A percentile compares a stretch with the other conserved stretches of the same genome.
Evolutionary conservation across 2,329 filamentous ascomycete genomes (phyloP).

Genomic region (Cytospora piceicola): DNA sequence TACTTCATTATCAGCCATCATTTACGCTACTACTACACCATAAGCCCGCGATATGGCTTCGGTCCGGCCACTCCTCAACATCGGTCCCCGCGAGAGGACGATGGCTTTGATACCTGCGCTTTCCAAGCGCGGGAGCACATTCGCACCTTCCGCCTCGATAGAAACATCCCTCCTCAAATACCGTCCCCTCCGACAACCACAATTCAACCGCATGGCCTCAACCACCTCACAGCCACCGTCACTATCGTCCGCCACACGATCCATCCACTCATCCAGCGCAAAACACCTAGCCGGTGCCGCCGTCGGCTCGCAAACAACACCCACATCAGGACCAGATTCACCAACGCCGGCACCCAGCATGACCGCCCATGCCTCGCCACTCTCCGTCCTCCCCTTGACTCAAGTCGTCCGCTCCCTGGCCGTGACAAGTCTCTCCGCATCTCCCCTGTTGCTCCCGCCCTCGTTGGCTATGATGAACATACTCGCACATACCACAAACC

Average conservation of each 20-base stretch:
- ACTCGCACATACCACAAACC: conserved; percentile 70
- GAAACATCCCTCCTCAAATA: conserved; percentile 25
- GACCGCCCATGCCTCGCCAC: conserved; percentile 44
- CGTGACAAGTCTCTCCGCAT: conserved; percentile 72
- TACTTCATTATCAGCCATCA: conserved; percentile 17
- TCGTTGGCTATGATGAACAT: conserved; percentile 70
- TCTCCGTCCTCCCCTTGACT: conserved; percentile 68
- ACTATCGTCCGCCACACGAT: conserved; percentile 33
- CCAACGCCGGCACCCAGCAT: conserved; percentile 16
- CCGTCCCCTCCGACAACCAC: conserved; percentile 28
- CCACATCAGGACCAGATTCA: conserved; percentile 25
- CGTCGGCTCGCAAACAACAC: conserved; percentile 29
- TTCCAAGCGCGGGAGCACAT: conserved; percentile 11
- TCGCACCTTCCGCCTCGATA: conserved; percentile 18
- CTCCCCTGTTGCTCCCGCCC: conserved; percentile 68
- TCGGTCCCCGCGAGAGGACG: conserved; percentile 8
- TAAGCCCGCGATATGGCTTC: conserved; percentile 25
- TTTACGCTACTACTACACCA: neutral
- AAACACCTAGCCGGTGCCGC: conserved; percentile 19
- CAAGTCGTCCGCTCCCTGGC: conserved; percentile 71
- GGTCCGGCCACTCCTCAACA: conserved; percentile 21
- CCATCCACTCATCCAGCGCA: conserved; percentile 35
- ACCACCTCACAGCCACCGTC: conserved; percentile 14
- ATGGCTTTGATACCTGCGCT: conserved; percentile 15
- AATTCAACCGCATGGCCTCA: conserved; percentile 28